Conservation (phyloP, 1,284 basidiomycete genomes). For the Cutaneotrichosporon cutaneum region DNA sequence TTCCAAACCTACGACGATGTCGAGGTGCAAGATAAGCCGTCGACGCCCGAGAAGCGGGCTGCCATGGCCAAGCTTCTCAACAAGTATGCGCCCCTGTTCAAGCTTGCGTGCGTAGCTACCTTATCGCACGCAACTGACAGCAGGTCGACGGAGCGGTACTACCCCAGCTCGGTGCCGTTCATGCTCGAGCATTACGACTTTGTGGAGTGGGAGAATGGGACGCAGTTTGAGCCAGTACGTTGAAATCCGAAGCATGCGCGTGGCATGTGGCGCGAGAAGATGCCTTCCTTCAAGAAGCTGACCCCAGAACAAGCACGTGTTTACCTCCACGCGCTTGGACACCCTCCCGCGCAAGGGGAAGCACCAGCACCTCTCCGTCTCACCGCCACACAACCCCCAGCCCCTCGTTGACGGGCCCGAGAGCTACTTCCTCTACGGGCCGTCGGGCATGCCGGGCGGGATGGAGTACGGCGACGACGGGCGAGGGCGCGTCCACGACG, state of each 20-base stretch:
- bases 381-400: conserved; percentile 41
- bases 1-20: not conserved
- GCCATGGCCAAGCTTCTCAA: conserved; percentile 39
- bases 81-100: conserved; percentile 45
- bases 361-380: conserved; percentile 32
- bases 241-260: conserved; percentile 15
- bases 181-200: conserved; percentile 45
- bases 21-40: conserved; percentile 3
- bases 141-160: conserved; percentile 42
- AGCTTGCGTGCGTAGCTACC: conserved; percentile 35
- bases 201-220: conserved; percentile 1
- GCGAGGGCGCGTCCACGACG: conserved; percentile 35
- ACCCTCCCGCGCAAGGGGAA: conserved; percentile 26
- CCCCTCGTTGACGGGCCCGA: conserved; percentile 31
- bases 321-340: conserved; percentile 29
- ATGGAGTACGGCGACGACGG: conserved; percentile 29
- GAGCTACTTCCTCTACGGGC: conserved; percentile 42
- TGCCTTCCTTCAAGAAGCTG: not conserved
- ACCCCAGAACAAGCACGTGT: not conserved
- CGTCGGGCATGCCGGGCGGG: conserved; percentile 31
- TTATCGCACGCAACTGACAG: not conserved
- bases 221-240: conserved; percentile 2
- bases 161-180: conserved; percentile 45
- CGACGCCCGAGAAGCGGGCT: conserved; percentile 19
- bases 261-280: not conserved